Evolutionary conservation across 192 early-diverging fungal species (phyloP).

Genomic region (Umbelopsis sp.): DNA sequence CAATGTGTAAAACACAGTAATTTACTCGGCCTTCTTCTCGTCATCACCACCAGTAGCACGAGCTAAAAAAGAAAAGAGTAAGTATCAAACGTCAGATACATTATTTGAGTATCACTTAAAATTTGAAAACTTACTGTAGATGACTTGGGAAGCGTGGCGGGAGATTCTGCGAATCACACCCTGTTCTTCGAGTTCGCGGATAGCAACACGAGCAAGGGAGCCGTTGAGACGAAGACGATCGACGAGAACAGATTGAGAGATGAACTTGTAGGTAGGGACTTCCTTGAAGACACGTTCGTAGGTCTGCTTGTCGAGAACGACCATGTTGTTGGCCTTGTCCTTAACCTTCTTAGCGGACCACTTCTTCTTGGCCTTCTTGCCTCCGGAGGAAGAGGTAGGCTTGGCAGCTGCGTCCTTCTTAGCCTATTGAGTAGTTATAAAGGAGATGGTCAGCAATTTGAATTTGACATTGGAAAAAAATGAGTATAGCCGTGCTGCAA

Average conservation of each 20-base stretch:
- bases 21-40: constrained; percentile 45
- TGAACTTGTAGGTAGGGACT: constrained; percentile 99
- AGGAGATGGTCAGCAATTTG: background rate
- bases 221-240: constrained; percentile 98
- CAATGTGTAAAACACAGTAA: constrained; percentile 1
- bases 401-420: constrained; percentile 66
- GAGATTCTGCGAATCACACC: constrained; percentile 93
- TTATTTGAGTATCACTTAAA: background rate
- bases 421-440: constrained; percentile 39
- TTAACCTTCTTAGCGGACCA: constrained; percentile 99
- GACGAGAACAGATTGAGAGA: constrained; percentile 96
- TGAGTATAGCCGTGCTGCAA: background rate
- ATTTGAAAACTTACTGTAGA: constrained; percentile 60
- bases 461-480: background rate
- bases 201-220: constrained; percentile 93
- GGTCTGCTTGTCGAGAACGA: constrained; percentile 95
- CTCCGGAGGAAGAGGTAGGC: constrained; percentile 59
- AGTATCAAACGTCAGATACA: background rate
- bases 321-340: constrained; percentile 99
- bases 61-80: constrained; percentile 20
- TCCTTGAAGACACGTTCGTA: constrained; percentile 99
- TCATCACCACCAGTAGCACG: constrained; percentile 59
- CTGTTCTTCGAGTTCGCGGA: constrained; percentile 90
- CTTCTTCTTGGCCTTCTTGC: constrained; percentile 80
- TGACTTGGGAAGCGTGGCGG: constrained; percentile 89